phyloP scores from a whole-genome alignment of 2,329 filamentous ascomycete species.

The Xylariaceae sp. region DNA sequence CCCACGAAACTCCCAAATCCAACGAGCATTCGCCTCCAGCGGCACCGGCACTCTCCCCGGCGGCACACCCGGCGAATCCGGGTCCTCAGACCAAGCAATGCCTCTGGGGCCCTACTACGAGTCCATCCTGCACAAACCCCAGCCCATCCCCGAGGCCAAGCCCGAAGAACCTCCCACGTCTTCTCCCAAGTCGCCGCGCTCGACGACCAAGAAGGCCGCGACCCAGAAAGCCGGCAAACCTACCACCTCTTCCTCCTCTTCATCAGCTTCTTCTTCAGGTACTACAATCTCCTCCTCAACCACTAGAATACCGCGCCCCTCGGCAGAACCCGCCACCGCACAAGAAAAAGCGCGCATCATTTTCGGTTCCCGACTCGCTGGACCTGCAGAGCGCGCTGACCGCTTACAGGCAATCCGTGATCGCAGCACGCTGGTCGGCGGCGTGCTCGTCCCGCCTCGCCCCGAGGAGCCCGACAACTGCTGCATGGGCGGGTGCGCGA shows the following conservation, averaged over 20 bases:
- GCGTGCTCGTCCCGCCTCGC: conserved; percentile 80
- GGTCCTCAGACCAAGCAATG: conserved; percentile 49
- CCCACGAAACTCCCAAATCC: conserved; percentile 26
- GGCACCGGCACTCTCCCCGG: conserved; percentile 35
- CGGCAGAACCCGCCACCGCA: conserved; percentile 50
- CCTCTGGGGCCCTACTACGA: conserved; percentile 67
- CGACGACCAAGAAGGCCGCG: conserved; percentile 22
- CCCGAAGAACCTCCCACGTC: conserved; percentile 53
- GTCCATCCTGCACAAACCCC: conserved; percentile 57
- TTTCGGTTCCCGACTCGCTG: conserved; percentile 81
- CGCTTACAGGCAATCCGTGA: conserved; percentile 63
- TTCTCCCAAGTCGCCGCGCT: conserved; percentile 42
- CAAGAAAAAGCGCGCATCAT: conserved; percentile 70
- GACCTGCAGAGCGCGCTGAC: conserved; percentile 72
- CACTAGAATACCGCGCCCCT: conserved; percentile 39
- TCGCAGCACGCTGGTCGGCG: conserved; percentile 72
- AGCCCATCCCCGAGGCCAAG: conserved; percentile 50
- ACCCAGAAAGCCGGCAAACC: conserved; percentile 28
- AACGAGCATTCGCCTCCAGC: conserved; percentile 34
- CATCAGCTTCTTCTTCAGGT: conserved; percentile 33
- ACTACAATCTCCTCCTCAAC: conserved; percentile 14
- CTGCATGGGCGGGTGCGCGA: conserved; percentile 98
- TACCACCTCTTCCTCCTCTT: conserved; percentile 9
- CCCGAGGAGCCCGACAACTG: conserved; percentile 96
- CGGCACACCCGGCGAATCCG: conserved; percentile 39